phyloP scores from a whole-genome alignment of 176 grass and related monocot genomes.

The Tillandsia leiboldiana region DNA sequence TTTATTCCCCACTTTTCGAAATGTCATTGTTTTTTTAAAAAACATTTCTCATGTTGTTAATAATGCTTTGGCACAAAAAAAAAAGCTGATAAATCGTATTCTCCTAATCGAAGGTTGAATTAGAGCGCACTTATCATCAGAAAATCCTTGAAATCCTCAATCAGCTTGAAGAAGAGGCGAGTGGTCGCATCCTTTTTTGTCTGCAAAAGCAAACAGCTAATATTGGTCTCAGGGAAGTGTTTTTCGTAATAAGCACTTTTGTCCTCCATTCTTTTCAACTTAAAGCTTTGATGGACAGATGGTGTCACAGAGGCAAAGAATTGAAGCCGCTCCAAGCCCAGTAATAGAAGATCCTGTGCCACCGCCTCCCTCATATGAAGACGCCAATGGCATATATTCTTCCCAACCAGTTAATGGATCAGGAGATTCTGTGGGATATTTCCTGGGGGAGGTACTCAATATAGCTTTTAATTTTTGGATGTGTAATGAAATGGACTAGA shows the following conservation, averaged over 20 bases:
- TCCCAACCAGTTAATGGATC: slow-evolving; percentile 41
- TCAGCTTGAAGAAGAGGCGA: slow-evolving; percentile 66
- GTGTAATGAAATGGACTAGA: slow-evolving; percentile 2
- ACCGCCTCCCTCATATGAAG: slow-evolving; percentile 61
- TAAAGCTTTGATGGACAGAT: slow-evolving; percentile 31
- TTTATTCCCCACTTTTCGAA: slow-evolving; percentile 5
- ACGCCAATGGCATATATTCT: slow-evolving; percentile 46
- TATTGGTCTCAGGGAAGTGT: too few relatives aligned
- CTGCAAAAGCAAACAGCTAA: not conserved
- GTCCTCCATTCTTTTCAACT: not conserved
- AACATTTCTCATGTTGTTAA: not conserved
- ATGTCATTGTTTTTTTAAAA: not conserved
- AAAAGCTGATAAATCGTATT: slow-evolving; percentile 2
- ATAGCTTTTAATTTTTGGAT: not conserved
- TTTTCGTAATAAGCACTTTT: not conserved
- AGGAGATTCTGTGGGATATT: slow-evolving; percentile 55
- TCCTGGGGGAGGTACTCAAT: slow-evolving; percentile 60
- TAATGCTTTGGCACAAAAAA: not conserved
- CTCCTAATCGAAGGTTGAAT: slow-evolving; percentile 56
- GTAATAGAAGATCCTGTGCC: slow-evolving; percentile 45
- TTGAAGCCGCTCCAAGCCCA: slow-evolving; percentile 50
- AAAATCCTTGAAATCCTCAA: slow-evolving; percentile 78
- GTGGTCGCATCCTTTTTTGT: slow-evolving; percentile 2
- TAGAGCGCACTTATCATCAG: slow-evolving; percentile 70
- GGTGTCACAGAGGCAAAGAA: slow-evolving; percentile 67